Base-by-base conservation (phyloP, 192 early-diverging fungal genomes). In the Linnemannia zychae region DNA sequence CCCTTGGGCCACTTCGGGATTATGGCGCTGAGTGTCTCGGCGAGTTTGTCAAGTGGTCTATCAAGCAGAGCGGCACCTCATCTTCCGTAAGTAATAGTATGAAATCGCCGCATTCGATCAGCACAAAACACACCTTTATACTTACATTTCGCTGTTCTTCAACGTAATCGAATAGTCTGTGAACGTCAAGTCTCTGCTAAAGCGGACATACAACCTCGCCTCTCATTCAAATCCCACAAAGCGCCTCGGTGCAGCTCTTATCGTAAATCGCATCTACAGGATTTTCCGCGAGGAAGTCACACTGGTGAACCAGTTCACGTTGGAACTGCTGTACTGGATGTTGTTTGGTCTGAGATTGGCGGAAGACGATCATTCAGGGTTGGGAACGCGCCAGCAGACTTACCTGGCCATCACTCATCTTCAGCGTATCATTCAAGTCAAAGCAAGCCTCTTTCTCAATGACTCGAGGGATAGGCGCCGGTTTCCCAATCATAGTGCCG, bases 31-130 rank as follows among this genome's bases (percentile, higher is more conserved):
- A 95, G 67, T 95, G 95, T 63, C 74, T 94, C 0, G 83, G 90
- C 36, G 95, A 96, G 77, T 96, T 95, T 82, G 87, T 95, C 31
- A 90, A 91, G 75, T 96, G 93, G 92, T 93, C 94, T 0, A 92
- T 96, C 75, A 95, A 95, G 72, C 94, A 94, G 74, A 88, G 90
- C 1, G 79, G 87, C 15, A 75, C 78, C 0, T 79, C 78, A 0
- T 72, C 74, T 31, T 87, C 89, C 60, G 88, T 88, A 88, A 52
- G 67, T 57, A 31, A 36, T 31, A 33, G 5, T 57, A n/a, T 31
- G 18, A 34, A 4, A 36, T 3, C 40, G 9, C 9, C 40, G 37
- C 48, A 37, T 72, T 1, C 53, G 17, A 68, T 15, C 38, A 75
- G 40, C 60, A 24, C 38, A 40, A 20, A 13, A 40, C 12, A 18